Evolutionary conservation across 1,284 basidiomycete species (phyloP), one percentile per base, ranked within the genome.

Genomic region (Melanopsichium pennsylvanicum): DNA sequence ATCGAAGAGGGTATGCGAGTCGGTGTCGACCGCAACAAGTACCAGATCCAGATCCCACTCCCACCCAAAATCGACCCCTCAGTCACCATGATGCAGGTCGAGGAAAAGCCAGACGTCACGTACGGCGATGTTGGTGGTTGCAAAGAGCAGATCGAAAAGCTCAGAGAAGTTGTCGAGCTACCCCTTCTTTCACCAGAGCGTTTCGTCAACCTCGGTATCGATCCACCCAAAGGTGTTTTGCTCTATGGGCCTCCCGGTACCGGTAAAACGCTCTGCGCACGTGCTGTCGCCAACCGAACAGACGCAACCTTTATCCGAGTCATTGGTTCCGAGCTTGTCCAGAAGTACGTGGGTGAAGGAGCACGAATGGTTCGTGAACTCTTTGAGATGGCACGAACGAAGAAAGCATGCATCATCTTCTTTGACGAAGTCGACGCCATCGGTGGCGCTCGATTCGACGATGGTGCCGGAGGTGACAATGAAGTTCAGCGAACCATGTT

Each of bases 41-140:
- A 99, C 82, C 94, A 97, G 83, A 98, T 99, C 71, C 93, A 97
- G 84, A 97, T 99, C 70, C 96, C 96, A n/a, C 84, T 98, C n/a
- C 96, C 96, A 36, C 96, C 96, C 32, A 97, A 96, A 85, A 99
- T 99, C 73, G 96, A 99, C 82, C 93, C 96, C 3, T 96, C 93
- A 0, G 96, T 99, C 4, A 98, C 96, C 13, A 97, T 98, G 95
- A 99, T 99, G 96, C 95, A 98, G 83, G 95, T 98, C 38, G 95
- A 98, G 82, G 95, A 98, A 84, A 95, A 97, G 82, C 95, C 95
- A 1, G 95, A 97, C 77, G 93, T 98, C 42, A 97, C 95, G 2
- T 98, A 98, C 81, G 93, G 93, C 9, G 96, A 98, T 78, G 87
- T 99, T 51, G 96, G 96, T 72, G 96, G 96, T 9, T 97, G 96